phyloP scores from a whole-genome alignment of 2,329 filamentous ascomycete genomes.

The Trichoderma lentiforme region DNA sequence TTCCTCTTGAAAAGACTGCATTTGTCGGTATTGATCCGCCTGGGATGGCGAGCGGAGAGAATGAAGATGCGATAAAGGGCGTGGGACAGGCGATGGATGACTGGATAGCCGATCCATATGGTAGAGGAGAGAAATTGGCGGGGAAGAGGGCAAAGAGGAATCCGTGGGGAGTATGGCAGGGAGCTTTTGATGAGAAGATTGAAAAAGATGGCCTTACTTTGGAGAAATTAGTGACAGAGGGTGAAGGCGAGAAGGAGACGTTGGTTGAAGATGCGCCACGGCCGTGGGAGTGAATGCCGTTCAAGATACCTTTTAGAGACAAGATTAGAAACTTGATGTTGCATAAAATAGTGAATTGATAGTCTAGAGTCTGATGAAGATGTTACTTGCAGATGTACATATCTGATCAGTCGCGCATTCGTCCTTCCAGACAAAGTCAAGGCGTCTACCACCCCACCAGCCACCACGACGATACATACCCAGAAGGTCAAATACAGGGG shows the following conservation, averaged over 20 bases:
- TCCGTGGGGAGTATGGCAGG: conserved; percentile 45
- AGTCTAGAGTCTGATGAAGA: not conserved
- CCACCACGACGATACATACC: not conserved
- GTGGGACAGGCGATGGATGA: conserved; percentile 42
- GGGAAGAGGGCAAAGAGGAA: conserved; percentile 50
- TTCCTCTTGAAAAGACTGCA: conserved; percentile 41
- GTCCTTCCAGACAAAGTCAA: not conserved
- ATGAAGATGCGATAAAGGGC: conserved; percentile 41
- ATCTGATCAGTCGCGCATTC: not conserved
- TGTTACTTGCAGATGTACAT: not conserved
- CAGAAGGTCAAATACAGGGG: too few relatives aligned
- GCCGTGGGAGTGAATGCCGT: conserved; percentile 36
- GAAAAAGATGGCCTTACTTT: conserved; percentile 24
- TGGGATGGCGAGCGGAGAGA: conserved; percentile 34
- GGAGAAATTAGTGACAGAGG: conserved; percentile 39
- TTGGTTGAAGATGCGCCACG: conserved; percentile 38
- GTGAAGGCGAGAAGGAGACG: conserved; percentile 36
- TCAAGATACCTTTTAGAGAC: not conserved
- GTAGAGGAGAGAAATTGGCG: conserved; percentile 42
- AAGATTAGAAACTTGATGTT: not conserved
- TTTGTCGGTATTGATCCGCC: conserved; percentile 66
- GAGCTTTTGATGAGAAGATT: conserved; percentile 38
- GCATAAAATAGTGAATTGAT: not conserved
- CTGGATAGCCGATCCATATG: conserved; percentile 54
- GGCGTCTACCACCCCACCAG: not conserved